Evolutionary conservation across 2,329 filamentous ascomycete genomes (phyloP).

Genomic region (Fusarium musae): DNA sequence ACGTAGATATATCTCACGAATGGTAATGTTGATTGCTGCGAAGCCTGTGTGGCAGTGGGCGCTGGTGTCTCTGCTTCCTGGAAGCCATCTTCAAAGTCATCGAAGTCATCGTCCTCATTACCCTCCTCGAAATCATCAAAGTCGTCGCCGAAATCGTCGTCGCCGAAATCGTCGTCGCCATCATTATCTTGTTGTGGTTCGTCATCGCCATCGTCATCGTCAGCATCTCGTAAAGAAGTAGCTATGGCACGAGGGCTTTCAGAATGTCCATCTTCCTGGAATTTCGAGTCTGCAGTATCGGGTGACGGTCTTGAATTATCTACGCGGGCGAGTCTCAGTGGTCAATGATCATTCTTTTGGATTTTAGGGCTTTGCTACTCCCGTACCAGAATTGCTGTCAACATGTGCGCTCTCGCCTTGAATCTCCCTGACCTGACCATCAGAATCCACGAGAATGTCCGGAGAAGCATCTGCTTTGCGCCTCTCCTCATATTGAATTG

Average conservation of each 20-base stretch:
- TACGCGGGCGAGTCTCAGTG: conserved; percentile 38
- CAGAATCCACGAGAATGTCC: conserved; percentile 61
- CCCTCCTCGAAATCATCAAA: conserved; percentile 73
- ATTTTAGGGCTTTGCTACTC: conserved; percentile 37
- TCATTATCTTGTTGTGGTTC: conserved; percentile 17
- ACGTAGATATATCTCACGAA: conserved; percentile 52
- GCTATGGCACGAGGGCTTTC: conserved; percentile 27
- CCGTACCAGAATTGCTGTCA: conserved; percentile 45
- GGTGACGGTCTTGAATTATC: conserved; percentile 43
- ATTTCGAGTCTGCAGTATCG: conserved; percentile 45
- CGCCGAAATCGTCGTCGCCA: conserved; percentile 58
- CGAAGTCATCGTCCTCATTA: conserved; percentile 66
- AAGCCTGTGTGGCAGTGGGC: conserved; percentile 42
- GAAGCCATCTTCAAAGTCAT: conserved; percentile 79
- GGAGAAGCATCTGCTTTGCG: conserved; percentile 64
- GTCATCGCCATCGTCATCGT: conserved; percentile 34
- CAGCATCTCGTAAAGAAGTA: conserved; percentile 36
- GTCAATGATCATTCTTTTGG: conserved; percentile 40
- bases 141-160: conserved; percentile 67
- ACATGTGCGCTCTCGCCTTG: conserved; percentile 38
- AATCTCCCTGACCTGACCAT: conserved; percentile 53
- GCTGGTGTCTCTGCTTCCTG: conserved; percentile 62
- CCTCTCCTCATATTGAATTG: conserved; percentile 57
- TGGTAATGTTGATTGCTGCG: conserved; percentile 56
- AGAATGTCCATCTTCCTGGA: conserved; percentile 46